Percentiles rank a stretch among this genome's conserved stretches.
These are phyloP conservation scores for Penicillium canariense DNA, from an alignment of 495 filamentous ascomycete genomes.

Conservation along the genomic window DNA sequence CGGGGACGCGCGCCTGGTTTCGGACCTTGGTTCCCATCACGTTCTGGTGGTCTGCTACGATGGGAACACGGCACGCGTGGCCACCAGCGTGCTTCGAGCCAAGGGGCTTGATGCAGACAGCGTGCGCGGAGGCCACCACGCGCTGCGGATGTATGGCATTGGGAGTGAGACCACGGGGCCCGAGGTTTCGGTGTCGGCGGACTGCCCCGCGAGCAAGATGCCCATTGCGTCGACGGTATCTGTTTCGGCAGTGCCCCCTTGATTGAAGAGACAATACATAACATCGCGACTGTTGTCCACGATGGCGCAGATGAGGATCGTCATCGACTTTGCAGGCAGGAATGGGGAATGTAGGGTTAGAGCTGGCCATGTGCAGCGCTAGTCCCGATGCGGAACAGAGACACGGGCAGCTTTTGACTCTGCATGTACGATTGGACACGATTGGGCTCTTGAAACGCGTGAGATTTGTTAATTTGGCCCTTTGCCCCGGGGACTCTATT, in stretches of 20 bases:
- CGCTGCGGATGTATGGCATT: slow-evolving; percentile 30
- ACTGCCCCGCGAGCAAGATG: slow-evolving; percentile 3
- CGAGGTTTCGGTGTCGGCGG: neutral
- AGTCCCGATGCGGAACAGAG: slow-evolving; percentile 13
- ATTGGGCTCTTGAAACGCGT: neutral
- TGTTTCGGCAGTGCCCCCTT: slow-evolving; percentile 21
- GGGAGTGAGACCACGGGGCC: slow-evolving; percentile 16
- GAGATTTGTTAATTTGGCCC: neutral
- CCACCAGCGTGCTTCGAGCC: slow-evolving; percentile 51
- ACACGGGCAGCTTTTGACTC: neutral
- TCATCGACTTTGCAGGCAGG: neutral
- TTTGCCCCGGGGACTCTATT: neutral
- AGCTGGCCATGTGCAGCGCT: slow-evolving; percentile 15
- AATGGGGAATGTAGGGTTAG: slow-evolving; percentile 25
- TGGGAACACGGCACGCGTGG: slow-evolving; percentile 52
- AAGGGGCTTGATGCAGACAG: slow-evolving; percentile 51
- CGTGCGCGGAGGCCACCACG: slow-evolving; percentile 43
- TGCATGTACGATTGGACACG: neutral
- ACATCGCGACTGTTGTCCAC: neutral
- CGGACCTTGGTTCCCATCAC: slow-evolving; percentile 28
- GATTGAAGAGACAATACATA: slow-evolving; percentile 6
- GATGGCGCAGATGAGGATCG: neutral
- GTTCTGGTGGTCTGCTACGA: slow-evolving; percentile 53
- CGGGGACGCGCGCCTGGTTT: slow-evolving; percentile 22
- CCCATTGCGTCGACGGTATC: slow-evolving; percentile 19